Conservation (phyloP, 2,329 filamentous ascomycete genomes). For the Exophiala bonariae region DNA sequence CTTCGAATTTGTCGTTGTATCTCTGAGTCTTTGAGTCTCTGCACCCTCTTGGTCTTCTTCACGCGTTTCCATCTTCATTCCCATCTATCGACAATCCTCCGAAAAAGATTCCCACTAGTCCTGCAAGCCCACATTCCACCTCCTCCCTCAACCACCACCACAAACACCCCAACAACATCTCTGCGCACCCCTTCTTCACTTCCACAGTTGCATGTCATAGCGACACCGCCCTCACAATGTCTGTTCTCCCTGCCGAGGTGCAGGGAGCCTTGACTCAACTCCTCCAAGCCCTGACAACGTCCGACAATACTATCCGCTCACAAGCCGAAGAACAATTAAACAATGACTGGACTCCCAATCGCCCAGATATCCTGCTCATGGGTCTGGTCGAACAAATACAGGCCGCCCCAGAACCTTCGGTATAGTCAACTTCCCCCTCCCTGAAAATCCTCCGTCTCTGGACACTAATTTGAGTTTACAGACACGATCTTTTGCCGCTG, state of each 20-base stretch:
- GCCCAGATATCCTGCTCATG: conserved; percentile 88
- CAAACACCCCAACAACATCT: conserved; percentile 6
- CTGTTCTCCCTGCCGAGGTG: conserved; percentile 79
- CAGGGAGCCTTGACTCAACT: conserved; percentile 83
- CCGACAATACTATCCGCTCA: conserved; percentile 82
- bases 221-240: conserved; percentile 58
- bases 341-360: conserved; percentile 79
- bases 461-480: conserved; percentile 38
- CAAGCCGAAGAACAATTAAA: conserved; percentile 89
- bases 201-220: conserved; percentile 13
- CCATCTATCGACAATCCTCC: no score
- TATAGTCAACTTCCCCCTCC: no score
- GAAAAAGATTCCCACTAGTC: no score
- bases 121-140: no score
- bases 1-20: no score
- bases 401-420: conserved; percentile 69
- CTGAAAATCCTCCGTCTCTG: no score
- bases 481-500: conserved; percentile 87
- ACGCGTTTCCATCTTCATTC: no score
- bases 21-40: no score
- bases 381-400: conserved; percentile 90
- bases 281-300: conserved; percentile 81
- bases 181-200: conserved; percentile 1
- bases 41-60: no score
- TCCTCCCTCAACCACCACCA: no score